Evolutionary conservation across 345 rosid species (phyloP), one percentile per base, ranked within the genome.

Genomic region (Carallia pectinifolia): DNA sequence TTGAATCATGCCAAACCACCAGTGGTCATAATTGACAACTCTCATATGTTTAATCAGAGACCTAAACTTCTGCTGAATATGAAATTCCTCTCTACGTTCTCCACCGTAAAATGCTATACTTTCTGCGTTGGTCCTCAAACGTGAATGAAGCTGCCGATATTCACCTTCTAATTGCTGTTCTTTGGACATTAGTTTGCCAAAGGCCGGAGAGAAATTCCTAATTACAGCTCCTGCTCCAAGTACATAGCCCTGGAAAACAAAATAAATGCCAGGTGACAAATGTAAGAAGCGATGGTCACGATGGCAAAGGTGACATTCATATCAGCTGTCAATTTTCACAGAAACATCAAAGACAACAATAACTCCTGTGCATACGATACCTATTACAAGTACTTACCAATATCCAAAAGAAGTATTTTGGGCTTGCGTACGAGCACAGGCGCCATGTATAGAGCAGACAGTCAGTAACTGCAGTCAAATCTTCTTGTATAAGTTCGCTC

Each of bases 1-100:
- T 69, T 95, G 98, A 80, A 96, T 90, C 97, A 96, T 96, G 81
- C 97, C 98, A 83, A 96, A 96, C 99, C 99, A 96, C 99, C 99
- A 96, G 71, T 92, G 96, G 30, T 96, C 93, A 72, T 89, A 96
- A 81, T 86, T 93, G 67, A 96, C 99, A 39, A 56, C 66, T 38
- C 87, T 80, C 88, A 96, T 75, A 79, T 96, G 99, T 64, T 77
- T 79, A 74, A 86, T 80, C 44, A 96, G 92, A 72, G 81, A 76
- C 80, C 70, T 87, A 83, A 96, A 96, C 81, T 90, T 96, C 78
- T 83, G 81, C 77, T 90, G 89, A 79, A 96, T 89, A 77, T 96
- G 94, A 79, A 82, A 90, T 68, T 86, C 96, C 84, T 96, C 99
- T 74, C 93, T 88, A 18, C 30, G 78, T 87, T 92, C 99, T 73